Conservation (phyloP, 192 early-diverging fungal species). For the Coemansia brasiliensis region DNA sequence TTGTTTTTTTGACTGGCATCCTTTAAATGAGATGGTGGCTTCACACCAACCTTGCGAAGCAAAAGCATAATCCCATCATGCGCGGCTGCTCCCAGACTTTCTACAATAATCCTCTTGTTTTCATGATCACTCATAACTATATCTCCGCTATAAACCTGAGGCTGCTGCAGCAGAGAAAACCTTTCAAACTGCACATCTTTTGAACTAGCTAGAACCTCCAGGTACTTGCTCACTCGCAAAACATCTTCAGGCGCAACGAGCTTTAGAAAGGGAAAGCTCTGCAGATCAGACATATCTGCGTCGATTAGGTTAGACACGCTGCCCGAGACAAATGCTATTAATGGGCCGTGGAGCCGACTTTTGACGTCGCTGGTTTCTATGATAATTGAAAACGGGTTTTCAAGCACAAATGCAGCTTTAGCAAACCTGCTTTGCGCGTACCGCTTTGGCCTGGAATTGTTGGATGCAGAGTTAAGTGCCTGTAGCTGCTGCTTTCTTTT, state of each 20-base stretch:
- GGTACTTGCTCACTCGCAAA: conserved; percentile 3
- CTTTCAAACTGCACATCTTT: neutral
- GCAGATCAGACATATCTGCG: conserved; percentile 13
- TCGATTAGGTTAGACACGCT: conserved; percentile 12
- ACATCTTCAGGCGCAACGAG: conserved; percentile 23
- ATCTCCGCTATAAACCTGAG: neutral
- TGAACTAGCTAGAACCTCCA: neutral
- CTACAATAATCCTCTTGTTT: conserved; percentile 27
- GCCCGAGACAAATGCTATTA: conserved; percentile 1
- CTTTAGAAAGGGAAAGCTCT: conserved; percentile 15
- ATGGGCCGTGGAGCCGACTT: conserved; percentile 2
- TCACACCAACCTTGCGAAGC: conserved; percentile 14
- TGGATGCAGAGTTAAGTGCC: too few relatives aligned
- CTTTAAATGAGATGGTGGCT: conserved; percentile 13
- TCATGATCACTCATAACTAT: neutral
- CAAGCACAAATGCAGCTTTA: conserved; percentile 12
- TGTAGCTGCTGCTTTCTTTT: neutral
- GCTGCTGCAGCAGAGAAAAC: neutral
- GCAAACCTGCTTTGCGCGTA: conserved; percentile 4
- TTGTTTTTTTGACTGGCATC: conserved; percentile 13
- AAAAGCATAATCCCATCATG: conserved; percentile 41
- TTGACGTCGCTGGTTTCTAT: neutral
- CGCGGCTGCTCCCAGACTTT: conserved; percentile 33
- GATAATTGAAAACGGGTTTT: neutral
- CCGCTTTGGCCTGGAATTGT: neutral